phyloP scores from a whole-genome alignment of 2,329 filamentous ascomycete species.

The Xylariaceae sp. region DNA sequence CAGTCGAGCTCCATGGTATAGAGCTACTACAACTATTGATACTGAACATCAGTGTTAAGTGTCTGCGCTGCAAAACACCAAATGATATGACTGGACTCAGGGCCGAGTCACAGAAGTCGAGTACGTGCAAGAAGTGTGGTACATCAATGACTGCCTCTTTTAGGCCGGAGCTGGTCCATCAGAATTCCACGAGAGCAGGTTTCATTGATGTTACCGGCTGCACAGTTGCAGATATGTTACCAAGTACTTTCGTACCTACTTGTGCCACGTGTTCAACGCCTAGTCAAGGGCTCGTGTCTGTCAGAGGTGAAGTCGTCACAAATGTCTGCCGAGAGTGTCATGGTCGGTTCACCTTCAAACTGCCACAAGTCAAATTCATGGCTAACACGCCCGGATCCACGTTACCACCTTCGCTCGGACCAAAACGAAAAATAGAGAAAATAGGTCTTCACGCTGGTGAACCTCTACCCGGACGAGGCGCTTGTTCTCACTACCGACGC shows the following conservation, averaged over 20 bases:
- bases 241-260: slow-evolving; percentile 74
- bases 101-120: slow-evolving; percentile 47
- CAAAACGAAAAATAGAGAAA: slow-evolving; percentile 47
- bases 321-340: slow-evolving; percentile 79
- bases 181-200: slow-evolving; percentile 68
- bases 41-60: slow-evolving; percentile 70
- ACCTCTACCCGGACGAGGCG: slow-evolving; percentile 48
- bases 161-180: slow-evolving; percentile 67
- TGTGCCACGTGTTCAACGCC: slow-evolving; percentile 71
- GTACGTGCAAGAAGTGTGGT: slow-evolving; percentile 58
- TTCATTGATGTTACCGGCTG: slow-evolving; percentile 75
- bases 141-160: slow-evolving; percentile 51
- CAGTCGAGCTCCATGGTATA: slow-evolving; percentile 70
- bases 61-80: slow-evolving; percentile 70
- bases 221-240: slow-evolving; percentile 70
- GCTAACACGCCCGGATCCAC: slow-evolving; percentile 58
- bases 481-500: slow-evolving; percentile 55
- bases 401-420: slow-evolving; percentile 36
- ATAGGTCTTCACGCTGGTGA: slow-evolving; percentile 56
- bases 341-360: slow-evolving; percentile 72
- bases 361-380: slow-evolving; percentile 75
- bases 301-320: slow-evolving; percentile 68
- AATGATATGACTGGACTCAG: slow-evolving; percentile 67
- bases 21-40: slow-evolving; percentile 68
- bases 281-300: slow-evolving; percentile 64